Evolutionary conservation across 2,329 filamentous ascomycete species (phyloP).

Genomic region (Neonectria ditissima): DNA sequence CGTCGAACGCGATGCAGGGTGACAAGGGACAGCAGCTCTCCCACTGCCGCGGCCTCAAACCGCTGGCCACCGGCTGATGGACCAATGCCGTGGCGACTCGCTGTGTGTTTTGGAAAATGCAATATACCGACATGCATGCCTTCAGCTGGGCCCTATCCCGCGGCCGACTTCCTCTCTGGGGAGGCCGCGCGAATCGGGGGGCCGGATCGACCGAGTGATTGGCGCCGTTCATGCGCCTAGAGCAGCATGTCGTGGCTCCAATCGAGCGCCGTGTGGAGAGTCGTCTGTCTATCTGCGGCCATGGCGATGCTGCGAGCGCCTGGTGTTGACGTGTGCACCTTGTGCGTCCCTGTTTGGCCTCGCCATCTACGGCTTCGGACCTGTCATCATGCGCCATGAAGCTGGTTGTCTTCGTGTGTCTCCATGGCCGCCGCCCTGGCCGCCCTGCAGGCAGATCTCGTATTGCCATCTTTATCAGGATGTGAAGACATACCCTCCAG

Average conservation of each 20-base stretch:
- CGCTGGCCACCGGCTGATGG: slow-evolving; percentile 1
- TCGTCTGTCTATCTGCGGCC: not conserved
- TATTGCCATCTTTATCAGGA: slow-evolving; percentile 1
- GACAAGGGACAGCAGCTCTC: slow-evolving; percentile 1
- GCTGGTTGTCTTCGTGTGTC: slow-evolving; percentile 7
- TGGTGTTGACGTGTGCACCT: slow-evolving; percentile 29
- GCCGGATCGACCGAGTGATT: slow-evolving; percentile 34
- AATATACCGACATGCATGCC: slow-evolving; percentile 3
- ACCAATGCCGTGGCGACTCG: slow-evolving; percentile 25
- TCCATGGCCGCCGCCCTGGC: slow-evolving; percentile 1
- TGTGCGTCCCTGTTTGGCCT: slow-evolving; percentile 28
- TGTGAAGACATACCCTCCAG: too few species aligned
- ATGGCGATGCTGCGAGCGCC: slow-evolving; percentile 25
- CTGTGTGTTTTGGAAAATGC: slow-evolving; percentile 25
- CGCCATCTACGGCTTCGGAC: slow-evolving; percentile 7
- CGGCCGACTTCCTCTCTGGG: slow-evolving; percentile 22
- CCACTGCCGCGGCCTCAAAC: slow-evolving; percentile 23
- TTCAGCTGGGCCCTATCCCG: slow-evolving; percentile 27
- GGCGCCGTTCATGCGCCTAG: slow-evolving; percentile 36
- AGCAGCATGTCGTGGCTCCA: slow-evolving; percentile 44
- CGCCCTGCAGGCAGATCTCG: slow-evolving; percentile 4
- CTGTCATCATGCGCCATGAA: slow-evolving; percentile 7
- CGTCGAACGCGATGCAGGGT: slow-evolving; percentile 19
- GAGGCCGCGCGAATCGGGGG: slow-evolving; percentile 9
- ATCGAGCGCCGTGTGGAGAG: slow-evolving; percentile 20